Evolutionary conservation across 2,329 filamentous ascomycete genomes (phyloP), one percentile per base, ranked within the genome.

Genomic region (Arthrobotrys pseudoclavata): DNA sequence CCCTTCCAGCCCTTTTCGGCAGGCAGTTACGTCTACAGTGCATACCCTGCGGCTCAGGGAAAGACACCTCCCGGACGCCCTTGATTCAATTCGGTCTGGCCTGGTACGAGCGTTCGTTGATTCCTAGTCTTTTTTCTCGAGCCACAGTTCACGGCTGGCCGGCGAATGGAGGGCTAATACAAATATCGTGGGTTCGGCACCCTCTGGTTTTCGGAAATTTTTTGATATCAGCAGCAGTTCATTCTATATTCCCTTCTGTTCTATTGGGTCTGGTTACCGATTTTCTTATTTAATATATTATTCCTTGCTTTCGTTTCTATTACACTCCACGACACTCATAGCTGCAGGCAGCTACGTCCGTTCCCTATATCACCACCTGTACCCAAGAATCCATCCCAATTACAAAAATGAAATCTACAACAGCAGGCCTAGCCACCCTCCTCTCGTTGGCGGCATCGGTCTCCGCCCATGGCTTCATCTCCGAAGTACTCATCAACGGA

Each of bases 401-500:
- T 53, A 31, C 2, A 53, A 69, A 71, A 61, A 81, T 80, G 79
- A 80, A 79, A 78, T 24, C 34, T 20, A 60, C 55, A 34, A 0
- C 31, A 40, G 47, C 66, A 20, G 70, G 70, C 20, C 50, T 77
- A 40, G 22, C 79, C 22, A 52, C 64, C 15, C 31, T 62, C 6
- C 50, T 80, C 50, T 67, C 69, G 20, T 52, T 69, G 42, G 75
- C 72, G 26, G 31, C 75, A 29, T 26, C 74, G 22, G 69, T 74
- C 34, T 18, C 74, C 9, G 80, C 62, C 15, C 80, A 81, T 50
- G 80, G 80, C 13, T 79, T 79, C 37, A 77, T 81, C 53, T 42
- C 60, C 1, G 75, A 81, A 24, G 22, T 80, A n/a, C 26, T 76
- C 15, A 79, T 80, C 47, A 72, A 68, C 24, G 77, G 71, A 29